Percentiles rank a stretch among this genome's conserved stretches.
These are phyloP conservation scores for Venturia effusa DNA, from an alignment of 2,329 filamentous ascomycete species.

Conservation along the genomic window DNA sequence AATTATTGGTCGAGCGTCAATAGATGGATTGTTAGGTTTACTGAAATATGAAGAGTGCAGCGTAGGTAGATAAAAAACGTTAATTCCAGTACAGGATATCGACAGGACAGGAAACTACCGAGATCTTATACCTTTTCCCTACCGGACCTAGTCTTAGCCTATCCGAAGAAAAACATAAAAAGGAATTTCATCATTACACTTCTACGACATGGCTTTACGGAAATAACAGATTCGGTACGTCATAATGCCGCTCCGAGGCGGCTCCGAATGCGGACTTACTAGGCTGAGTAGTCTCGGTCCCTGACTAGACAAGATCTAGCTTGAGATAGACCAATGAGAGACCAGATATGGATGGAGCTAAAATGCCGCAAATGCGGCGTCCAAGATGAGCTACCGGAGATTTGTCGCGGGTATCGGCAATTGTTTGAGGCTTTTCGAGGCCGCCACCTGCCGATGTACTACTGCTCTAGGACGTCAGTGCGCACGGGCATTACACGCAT, in stretches of 20 bases:
- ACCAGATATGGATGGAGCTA: background rate
- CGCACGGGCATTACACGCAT: background rate
- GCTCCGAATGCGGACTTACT: too few species aligned
- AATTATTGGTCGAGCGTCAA: background rate
- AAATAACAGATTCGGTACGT: background rate
- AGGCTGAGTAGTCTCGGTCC: background rate
- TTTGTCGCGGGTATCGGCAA: background rate
- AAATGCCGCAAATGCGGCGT: background rate
- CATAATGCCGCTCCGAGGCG: too few species aligned
- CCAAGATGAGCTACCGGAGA: background rate
- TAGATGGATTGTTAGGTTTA: too few species aligned
- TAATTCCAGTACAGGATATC: background rate
- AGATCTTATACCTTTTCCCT: too few species aligned
- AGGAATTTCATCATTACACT: background rate
- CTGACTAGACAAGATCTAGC: background rate
- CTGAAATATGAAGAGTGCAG: too few species aligned
- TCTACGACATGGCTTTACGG: background rate
- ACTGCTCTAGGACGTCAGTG: background rate
- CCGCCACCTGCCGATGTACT: background rate
- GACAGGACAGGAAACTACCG: background rate
- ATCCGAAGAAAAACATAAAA: too few species aligned
- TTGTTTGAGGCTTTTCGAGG: background rate
- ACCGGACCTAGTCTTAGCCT: too few species aligned
- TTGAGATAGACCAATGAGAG: background rate
- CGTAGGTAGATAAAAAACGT: too few species aligned